Percentiles rank a stretch among this genome's conserved stretches.
Evolutionary conservation across 1,284 basidiomycete genomes (phyloP).

Genomic region (Ustilago trichophora): DNA sequence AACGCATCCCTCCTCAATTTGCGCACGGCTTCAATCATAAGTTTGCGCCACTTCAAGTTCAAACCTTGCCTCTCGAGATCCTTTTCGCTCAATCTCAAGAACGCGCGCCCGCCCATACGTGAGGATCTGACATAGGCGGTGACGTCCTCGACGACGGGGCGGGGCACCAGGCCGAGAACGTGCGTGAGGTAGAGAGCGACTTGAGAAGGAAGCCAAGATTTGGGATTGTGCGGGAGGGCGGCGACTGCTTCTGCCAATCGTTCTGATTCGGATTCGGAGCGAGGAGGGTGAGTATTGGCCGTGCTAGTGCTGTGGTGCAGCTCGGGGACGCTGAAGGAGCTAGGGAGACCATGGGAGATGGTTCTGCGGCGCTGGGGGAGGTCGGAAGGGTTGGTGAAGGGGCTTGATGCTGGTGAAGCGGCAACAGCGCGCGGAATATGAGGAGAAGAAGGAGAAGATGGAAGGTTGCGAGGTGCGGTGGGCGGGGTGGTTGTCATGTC

Average conservation of each 20-base stretch:
- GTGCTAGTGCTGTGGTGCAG: constrained; percentile 2
- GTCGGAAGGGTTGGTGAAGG: constrained; percentile 4
- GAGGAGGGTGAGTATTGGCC: constrained; percentile 2
- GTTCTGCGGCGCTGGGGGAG: constrained; percentile 26
- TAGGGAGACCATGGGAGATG: constrained; percentile 24
- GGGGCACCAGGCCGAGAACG: constrained; percentile 57
- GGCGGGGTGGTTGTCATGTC: constrained; percentile 10
- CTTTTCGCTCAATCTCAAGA: constrained; percentile 54
- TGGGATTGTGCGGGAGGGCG: constrained; percentile 50
- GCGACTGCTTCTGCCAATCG: constrained; percentile 37
- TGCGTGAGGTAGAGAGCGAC: constrained; percentile 60
- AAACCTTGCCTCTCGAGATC: constrained; percentile 55
- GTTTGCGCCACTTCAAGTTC: constrained; percentile 56
- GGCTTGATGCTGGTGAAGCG: constrained; percentile 7
- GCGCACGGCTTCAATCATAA: constrained; percentile 59
- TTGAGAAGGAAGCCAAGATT: constrained; percentile 57
- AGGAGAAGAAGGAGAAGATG: constrained; percentile 23
- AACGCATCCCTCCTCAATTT: constrained; percentile 55
- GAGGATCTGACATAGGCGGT: constrained; percentile 54
- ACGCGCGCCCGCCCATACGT: constrained; percentile 55
- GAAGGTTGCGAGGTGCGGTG: neutral
- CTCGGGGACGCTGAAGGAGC: constrained; percentile 24
- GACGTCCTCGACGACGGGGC: constrained; percentile 57
- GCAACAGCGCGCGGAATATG: constrained; percentile 1
- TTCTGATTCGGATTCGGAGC: constrained; percentile 25